phyloP scores from a whole-genome alignment of 1,284 basidiomycete genomes.

The Cutaneotrichosporon cavernicola region DNA sequence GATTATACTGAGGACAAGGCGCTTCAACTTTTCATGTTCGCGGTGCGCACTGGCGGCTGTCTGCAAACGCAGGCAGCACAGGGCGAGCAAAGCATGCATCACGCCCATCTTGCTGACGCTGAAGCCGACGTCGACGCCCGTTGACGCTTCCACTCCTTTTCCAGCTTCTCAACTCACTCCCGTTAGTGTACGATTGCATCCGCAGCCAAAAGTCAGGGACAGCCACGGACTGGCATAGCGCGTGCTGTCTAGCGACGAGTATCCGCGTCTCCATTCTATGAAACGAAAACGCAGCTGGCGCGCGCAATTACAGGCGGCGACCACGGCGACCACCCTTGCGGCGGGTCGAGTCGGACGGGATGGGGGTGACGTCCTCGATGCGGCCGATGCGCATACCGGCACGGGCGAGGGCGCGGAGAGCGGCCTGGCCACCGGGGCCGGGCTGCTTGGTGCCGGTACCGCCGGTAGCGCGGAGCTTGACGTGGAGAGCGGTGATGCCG shows the following conservation, averaged over 20 bases:
- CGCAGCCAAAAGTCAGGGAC: constrained; percentile 16
- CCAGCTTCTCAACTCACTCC: background rate
- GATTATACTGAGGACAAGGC: background rate
- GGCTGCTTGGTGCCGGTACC: constrained; percentile 99
- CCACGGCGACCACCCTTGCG: constrained; percentile 99
- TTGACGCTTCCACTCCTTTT: no score
- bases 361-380: constrained; percentile 93
- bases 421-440: constrained; percentile 96
- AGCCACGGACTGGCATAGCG: constrained; percentile 30
- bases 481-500: constrained; percentile 85
- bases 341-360: constrained; percentile 95
- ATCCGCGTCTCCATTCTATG: constrained; percentile 17
- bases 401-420: constrained; percentile 96
- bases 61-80: no score
- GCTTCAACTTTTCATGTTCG: no score
- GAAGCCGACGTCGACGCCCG: no score
- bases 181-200: constrained; percentile 11
- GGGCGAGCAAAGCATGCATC: no score
- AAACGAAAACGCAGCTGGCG: constrained; percentile 4
- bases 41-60: no score
- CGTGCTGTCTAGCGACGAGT: constrained; percentile 28
- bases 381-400: constrained; percentile 98
- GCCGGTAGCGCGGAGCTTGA: constrained; percentile 95
- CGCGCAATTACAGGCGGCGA: constrained; percentile 73
- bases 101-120: no score